Percentiles rank a stretch among this genome's conserved stretches.
Conservation (phyloP, 352 stramenopile genomes). For the Hyaloperonospora brassicae region DNA sequence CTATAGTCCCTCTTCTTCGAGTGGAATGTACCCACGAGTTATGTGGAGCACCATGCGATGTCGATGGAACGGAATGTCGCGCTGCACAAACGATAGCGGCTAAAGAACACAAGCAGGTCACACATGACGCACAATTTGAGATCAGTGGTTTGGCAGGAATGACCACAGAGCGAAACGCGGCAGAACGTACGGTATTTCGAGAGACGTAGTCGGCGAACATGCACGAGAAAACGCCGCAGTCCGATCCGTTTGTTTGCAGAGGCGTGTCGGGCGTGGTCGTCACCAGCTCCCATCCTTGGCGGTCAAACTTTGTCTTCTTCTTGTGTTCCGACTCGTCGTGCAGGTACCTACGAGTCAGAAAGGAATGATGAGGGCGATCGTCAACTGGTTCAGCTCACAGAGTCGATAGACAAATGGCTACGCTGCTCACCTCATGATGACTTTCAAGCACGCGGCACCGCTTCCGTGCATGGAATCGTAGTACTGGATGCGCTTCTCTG, state of each 20-base stretch:
- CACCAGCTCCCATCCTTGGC: slow-evolving; percentile 59
- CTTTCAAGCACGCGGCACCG: slow-evolving; percentile 59
- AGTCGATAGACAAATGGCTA: too few species aligned
- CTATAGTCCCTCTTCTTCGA: slow-evolving; percentile 59
- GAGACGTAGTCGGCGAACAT: slow-evolving; percentile 81
- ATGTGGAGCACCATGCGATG: slow-evolving; percentile 78
- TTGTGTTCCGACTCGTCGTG: slow-evolving; percentile 82
- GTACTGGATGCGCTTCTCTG: slow-evolving; percentile 86
- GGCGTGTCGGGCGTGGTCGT: slow-evolving; percentile 49
- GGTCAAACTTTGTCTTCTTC: slow-evolving; percentile 61
- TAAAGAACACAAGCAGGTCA: slow-evolving; percentile 9
- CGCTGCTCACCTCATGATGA: slow-evolving; percentile 41
- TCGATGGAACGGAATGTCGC: slow-evolving; percentile 78
- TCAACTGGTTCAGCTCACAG: not conserved
- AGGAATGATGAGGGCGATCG: not conserved
- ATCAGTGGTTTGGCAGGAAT: too few species aligned
- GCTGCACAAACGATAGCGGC: slow-evolving; percentile 63
- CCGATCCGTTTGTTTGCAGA: slow-evolving; percentile 73
- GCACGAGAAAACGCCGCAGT: slow-evolving; percentile 83
- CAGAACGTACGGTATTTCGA: slow-evolving; percentile 41
- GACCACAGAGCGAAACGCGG: not conserved
- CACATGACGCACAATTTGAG: too few species aligned
- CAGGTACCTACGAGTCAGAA: slow-evolving; percentile 46
- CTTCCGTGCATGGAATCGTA: slow-evolving; percentile 79
- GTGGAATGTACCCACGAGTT: slow-evolving; percentile 48